Evolutionary conservation across 345 rosid genomes (phyloP).

Genomic region (Pugionium dolabratum): DNA sequence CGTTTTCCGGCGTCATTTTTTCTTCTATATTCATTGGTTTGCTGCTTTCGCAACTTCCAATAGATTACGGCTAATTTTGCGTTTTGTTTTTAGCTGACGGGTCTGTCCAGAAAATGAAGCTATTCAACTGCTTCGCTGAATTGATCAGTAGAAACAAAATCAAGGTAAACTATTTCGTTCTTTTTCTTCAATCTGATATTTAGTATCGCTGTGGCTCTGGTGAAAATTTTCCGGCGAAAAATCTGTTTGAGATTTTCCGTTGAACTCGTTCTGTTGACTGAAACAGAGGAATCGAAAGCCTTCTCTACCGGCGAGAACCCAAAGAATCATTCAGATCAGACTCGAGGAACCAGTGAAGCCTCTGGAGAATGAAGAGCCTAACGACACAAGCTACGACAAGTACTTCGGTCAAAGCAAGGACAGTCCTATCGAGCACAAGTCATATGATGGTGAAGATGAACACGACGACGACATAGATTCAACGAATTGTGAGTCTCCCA

Average conservation of each 20-base stretch:
- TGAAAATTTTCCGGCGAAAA: slow-evolving; percentile 1
- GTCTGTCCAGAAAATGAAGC: slow-evolving; percentile 45
- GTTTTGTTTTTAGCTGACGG: slow-evolving; percentile 3
- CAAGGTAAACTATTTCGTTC: slow-evolving; percentile 39
- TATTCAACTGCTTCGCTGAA: slow-evolving; percentile 50
- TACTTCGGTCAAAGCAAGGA: slow-evolving; percentile 35
- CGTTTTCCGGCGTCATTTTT: slow-evolving; percentile 43
- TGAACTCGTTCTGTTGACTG: slow-evolving; percentile 1
- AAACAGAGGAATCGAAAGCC: slow-evolving; percentile 44
- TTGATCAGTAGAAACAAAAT: slow-evolving; percentile 44
- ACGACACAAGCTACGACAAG: slow-evolving; percentile 36
- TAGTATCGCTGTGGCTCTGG: background rate
- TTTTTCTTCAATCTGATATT: background rate
- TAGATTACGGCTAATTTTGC: slow-evolving; percentile 68
- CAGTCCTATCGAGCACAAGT: slow-evolving; percentile 41
- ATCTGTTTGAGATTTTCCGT: background rate
- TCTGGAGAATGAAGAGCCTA: slow-evolving; percentile 46
- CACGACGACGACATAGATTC: slow-evolving; percentile 61
- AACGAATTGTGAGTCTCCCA: slow-evolving; percentile 59
- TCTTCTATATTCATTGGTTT: slow-evolving; percentile 31
- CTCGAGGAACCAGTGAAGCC: slow-evolving; percentile 59
- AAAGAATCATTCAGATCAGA: slow-evolving; percentile 50
- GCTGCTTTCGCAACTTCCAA: slow-evolving; percentile 61
- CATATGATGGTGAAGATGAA: slow-evolving; percentile 73
- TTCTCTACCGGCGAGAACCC: slow-evolving; percentile 38